phyloP scores from a whole-genome alignment of 345 rosid species.

The Anacardium occidentale region DNA sequence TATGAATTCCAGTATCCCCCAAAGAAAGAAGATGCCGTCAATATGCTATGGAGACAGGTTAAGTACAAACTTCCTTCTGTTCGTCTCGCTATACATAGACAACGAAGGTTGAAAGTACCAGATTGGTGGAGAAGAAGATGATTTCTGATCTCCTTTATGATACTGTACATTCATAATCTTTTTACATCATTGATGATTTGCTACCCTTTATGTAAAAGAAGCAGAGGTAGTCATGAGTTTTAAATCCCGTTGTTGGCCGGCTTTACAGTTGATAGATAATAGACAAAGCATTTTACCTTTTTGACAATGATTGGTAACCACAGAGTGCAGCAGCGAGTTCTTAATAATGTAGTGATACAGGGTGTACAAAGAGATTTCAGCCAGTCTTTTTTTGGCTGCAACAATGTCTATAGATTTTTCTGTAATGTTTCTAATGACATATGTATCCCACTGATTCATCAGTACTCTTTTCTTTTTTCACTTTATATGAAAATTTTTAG shows the following conservation, averaged over 20 bases:
- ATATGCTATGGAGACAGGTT: conserved; percentile 88
- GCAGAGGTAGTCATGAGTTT: conserved; percentile 12
- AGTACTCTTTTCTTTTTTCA: not conserved
- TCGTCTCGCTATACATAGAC: conserved; percentile 71
- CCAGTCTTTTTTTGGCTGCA: not conserved
- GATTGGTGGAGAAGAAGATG: conserved; percentile 71
- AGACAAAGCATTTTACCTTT: not conserved
- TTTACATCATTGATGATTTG: conserved; percentile 11
- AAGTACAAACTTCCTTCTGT: conserved; percentile 67
- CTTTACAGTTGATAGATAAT: conserved; percentile 7
- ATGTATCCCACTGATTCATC: not conserved
- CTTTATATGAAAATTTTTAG: too few relatives aligned
- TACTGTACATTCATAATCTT: conserved; percentile 43
- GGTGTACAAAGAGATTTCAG: conserved; percentile 2
- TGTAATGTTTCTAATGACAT: not conserved
- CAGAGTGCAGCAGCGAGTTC: not conserved
- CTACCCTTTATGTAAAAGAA: conserved; percentile 8
- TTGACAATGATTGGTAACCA: conserved; percentile 11
- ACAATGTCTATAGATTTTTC: not conserved
- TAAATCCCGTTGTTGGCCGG: conserved; percentile 4
- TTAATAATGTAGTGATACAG: conserved; percentile 13
- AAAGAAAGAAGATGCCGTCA: conserved; percentile 67
- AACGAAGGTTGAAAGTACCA: conserved; percentile 68
- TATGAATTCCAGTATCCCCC: conserved; percentile 81
- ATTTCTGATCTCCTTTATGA: conserved; percentile 16